phyloP scores from a whole-genome alignment of 768 basidiomycete species.

The Clavulina sp. region DNA sequence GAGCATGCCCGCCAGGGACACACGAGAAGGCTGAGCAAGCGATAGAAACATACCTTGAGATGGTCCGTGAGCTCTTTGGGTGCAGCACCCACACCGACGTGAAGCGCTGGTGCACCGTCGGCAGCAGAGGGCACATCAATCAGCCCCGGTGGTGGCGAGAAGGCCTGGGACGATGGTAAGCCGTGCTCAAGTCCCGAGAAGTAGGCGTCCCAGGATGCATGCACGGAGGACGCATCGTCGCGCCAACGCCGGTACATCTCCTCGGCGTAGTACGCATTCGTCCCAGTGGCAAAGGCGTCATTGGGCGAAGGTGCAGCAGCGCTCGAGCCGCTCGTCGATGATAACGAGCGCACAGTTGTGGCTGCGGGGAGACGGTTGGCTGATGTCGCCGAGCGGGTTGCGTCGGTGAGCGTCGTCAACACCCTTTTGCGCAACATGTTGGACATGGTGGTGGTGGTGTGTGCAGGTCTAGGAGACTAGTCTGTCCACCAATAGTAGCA shows the following conservation, averaged over 20 bases:
- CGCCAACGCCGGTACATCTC: conserved; percentile 93
- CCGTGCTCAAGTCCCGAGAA: conserved; percentile 89
- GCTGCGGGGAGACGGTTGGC: background rate
- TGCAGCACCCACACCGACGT: conserved; percentile 33
- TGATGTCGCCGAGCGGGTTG: background rate
- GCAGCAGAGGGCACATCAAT: conserved; percentile 42
- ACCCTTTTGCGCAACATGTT: background rate
- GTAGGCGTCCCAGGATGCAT: conserved; percentile 87
- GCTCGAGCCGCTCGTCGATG: conserved; percentile 7
- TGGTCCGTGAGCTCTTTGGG: conserved; percentile 76
- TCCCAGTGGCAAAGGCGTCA: conserved; percentile 80
- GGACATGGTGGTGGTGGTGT: background rate
- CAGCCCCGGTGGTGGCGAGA: conserved; percentile 62
- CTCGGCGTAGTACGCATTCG: conserved; percentile 84
- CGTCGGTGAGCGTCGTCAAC: too few relatives aligned
- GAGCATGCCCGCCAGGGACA: background rate
- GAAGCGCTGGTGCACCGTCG: conserved; percentile 64
- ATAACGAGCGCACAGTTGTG: conserved; percentile 8
- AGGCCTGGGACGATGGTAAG: conserved; percentile 58
- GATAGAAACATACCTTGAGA: conserved; percentile 48
- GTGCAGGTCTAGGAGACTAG: background rate
- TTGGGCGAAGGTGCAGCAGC: conserved; percentile 43
- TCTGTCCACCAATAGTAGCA: too few relatives aligned
- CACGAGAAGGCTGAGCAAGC: background rate
- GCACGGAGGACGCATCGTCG: conserved; percentile 80